Evolutionary conservation across 441 rosid genomes (phyloP), one percentile per base, ranked within the genome.

Genomic region (Gossypium gossypioides): DNA sequence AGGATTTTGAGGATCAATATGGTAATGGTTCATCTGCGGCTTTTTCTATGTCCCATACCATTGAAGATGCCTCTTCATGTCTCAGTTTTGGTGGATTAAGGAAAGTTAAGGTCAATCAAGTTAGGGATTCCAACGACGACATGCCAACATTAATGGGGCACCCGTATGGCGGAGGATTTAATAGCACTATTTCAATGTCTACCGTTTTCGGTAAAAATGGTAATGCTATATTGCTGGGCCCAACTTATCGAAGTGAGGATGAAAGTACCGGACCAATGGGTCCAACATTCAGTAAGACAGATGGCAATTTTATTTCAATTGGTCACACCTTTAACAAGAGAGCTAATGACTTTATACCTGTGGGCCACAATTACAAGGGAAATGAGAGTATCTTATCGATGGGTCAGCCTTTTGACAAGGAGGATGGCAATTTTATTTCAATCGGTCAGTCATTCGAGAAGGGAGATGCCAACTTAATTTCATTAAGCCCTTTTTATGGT

Each of bases 321-420:
- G 76, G 75, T 67, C 82, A 80, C 55, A 21, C 72, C 66, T 76
- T 74, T 25, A 68, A 64, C 76, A 80, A 77, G 76, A 81, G 77
- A 69, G 81, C 74, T 51, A 79, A 78, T 32, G 72, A 72, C 74
- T 63, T 51, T 29, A 56, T 81, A 48, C 70, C 84, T 4, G 64
- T 80, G 76, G 75, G 84, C 72, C 85, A 79, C 58, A 75, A 74
- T 69, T 82, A 75, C 75, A 80, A 79, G 59, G 84, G 83, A 73
- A 71, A 61, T 74, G 84, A 77, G 40, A 80, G 24, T 52, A 57
- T 81, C 32, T 71, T 81, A 72, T 81, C 82, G 0, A 76, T 79
- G 83, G 83, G 80, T 73, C 87, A 72, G 73, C 79, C 85, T 34
- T 79, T 81, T 76, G 73, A 74, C 63, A 82, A 84, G 77, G 77